Conservation (phyloP, 495 filamentous ascomycete genomes). For the Penicillium simplicissimum region DNA sequence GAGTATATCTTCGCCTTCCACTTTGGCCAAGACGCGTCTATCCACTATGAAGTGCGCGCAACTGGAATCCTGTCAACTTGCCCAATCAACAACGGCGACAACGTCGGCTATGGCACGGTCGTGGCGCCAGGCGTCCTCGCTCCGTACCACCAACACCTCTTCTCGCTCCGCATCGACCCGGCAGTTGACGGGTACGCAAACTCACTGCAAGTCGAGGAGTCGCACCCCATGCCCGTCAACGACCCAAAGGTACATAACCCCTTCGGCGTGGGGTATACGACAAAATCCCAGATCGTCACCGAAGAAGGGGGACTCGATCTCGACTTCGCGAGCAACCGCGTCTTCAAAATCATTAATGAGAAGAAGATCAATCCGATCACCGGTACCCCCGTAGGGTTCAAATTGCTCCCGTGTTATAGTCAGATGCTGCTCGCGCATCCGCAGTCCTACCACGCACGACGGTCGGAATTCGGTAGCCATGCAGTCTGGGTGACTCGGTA, state of each 20-base stretch:
- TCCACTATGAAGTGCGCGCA: conserved; percentile 78
- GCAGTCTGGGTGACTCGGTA: conserved; percentile 80
- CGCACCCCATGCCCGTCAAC: conserved; percentile 64
- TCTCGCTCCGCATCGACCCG: conserved; percentile 84
- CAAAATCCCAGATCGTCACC: conserved; percentile 53
- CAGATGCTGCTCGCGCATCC: conserved; percentile 78
- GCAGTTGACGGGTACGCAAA: conserved; percentile 72
- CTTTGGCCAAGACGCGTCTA: conserved; percentile 77
- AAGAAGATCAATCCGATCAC: conserved; percentile 67
- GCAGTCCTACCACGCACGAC: conserved; percentile 65
- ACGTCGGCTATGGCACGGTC: conserved; percentile 71
- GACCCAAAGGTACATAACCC: conserved; percentile 61
- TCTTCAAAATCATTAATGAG: conserved; percentile 83
- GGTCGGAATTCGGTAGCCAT: conserved; percentile 77
- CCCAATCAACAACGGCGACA: conserved; percentile 61
- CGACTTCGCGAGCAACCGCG: conserved; percentile 60
- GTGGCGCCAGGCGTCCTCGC: conserved; percentile 83
- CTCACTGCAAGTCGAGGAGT: conserved; percentile 67
- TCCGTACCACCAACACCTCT: conserved; percentile 83
- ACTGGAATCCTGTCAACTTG: conserved; percentile 84
- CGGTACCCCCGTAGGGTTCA: conserved; percentile 73
- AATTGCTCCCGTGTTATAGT: conserved; percentile 67
- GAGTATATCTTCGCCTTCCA: conserved; percentile 85
- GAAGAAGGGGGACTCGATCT: conserved; percentile 64
- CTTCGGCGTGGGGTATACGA: conserved; percentile 71